Conservation (phyloP, 179 eudicot genomes). For the Vitellaria paradoxa region DNA sequence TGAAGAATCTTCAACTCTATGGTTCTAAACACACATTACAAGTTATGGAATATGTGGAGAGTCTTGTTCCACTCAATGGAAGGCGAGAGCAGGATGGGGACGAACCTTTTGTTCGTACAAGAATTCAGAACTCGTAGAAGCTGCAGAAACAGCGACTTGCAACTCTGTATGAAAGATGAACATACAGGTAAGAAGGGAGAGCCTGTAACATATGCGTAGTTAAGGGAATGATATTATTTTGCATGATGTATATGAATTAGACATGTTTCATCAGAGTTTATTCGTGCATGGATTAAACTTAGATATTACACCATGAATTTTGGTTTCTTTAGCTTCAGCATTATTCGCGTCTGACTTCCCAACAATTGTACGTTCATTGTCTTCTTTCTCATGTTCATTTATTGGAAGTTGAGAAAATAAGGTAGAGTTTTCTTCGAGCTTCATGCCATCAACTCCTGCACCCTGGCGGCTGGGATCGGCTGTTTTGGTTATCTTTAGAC, state of each 20-base stretch:
- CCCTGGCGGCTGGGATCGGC: neutral
- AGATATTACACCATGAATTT: neutral
- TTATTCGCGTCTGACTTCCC: constrained; percentile 10
- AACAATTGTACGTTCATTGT: neutral
- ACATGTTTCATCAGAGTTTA: no score
- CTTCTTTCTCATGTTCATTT: constrained; percentile 9
- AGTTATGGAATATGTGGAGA: neutral
- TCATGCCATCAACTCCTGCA: constrained; percentile 9
- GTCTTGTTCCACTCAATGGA: no score
- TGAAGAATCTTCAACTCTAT: constrained; percentile 16
- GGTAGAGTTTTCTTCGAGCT: constrained; percentile 7
- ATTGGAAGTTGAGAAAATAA: neutral
- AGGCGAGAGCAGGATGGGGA: no score
- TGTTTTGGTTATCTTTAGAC: neutral
- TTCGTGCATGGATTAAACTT: neutral
- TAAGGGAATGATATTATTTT: no score
- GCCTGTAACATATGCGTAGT: no score
- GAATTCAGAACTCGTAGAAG: no score
- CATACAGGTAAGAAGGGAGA: no score
- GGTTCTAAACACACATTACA: constrained; percentile 22
- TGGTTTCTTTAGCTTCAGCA: constrained; percentile 11
- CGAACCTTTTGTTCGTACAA: no score
- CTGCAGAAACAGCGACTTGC: no score
- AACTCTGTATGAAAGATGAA: no score
- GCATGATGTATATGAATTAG: no score